phyloP scores from a whole-genome alignment of 352 stramenopile genomes.

The Pythium pyrilobum region DNA sequence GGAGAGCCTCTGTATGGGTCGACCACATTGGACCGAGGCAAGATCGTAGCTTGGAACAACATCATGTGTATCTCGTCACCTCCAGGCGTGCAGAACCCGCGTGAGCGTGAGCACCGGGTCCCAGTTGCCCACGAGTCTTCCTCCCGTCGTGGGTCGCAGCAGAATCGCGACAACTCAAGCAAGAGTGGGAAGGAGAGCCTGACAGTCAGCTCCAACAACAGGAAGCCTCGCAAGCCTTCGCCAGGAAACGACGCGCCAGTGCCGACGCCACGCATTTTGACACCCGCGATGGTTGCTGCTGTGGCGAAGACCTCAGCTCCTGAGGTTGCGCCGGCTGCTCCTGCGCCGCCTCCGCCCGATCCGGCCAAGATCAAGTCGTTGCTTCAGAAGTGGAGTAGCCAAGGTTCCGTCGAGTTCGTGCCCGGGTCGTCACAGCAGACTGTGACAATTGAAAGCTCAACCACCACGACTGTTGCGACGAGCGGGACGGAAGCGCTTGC shows the following conservation, averaged over 20 bases:
- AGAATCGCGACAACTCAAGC: slow-evolving; percentile 6
- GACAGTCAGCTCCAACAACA: slow-evolving; percentile 15
- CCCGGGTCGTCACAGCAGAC: too few species aligned
- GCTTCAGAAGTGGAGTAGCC: slow-evolving; percentile 55
- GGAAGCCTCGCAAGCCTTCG: slow-evolving; percentile 11
- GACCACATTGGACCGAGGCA: slow-evolving; percentile 93
- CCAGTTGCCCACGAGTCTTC: not conserved
- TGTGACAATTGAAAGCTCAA: too few species aligned
- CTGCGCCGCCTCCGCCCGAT: slow-evolving; percentile 29
- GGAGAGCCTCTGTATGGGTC: slow-evolving; percentile 94
- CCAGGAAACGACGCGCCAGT: not conserved
- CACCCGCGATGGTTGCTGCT: slow-evolving; percentile 6
- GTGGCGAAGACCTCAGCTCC: not conserved
- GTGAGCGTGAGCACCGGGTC: not conserved
- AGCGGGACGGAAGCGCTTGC: slow-evolving; percentile 19
- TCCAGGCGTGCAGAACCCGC: slow-evolving; percentile 16
- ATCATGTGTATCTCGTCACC: slow-evolving; percentile 65
- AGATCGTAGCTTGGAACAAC: slow-evolving; percentile 93
- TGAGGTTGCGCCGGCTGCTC: slow-evolving; percentile 1
- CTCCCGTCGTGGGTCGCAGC: not conserved
- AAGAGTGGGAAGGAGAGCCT: slow-evolving; percentile 2
- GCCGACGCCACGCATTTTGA: slow-evolving; percentile 3
- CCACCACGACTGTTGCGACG: not conserved
- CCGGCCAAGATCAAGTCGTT: slow-evolving; percentile 58
- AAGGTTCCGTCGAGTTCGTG: too few species aligned